Evolutionary conservation across 2,329 filamentous ascomycete species (phyloP), one percentile per base, ranked within the genome.

Genomic region (Incumbomyces delicatus): DNA sequence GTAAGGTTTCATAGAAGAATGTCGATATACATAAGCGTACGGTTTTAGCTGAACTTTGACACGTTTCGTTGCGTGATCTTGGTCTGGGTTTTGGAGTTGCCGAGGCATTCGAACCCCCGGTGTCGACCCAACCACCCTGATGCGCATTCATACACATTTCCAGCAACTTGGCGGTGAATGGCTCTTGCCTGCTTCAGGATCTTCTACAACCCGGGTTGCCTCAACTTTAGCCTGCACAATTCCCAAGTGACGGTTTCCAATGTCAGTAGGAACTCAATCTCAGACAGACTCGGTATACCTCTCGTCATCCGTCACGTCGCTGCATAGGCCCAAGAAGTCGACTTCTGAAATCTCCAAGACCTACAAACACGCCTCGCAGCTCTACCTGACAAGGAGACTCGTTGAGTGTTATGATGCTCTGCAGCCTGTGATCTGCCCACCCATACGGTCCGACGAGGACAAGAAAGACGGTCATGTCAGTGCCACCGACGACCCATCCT

Each of bases 351-450:
- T 95, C 60, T 92, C 90, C 56, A 92, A 92, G 67, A 85, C 85
- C 27, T 96, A 96, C 69, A 87, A 90, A 55, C 88, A 95, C 69
- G 86, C 92, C 29, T 94, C 88, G 6, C 89, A 92, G 54, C 77
- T 96, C 18, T 98, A 94, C 68, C 76, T 98, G 50, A 98, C 92
- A 65, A 88, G 92, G 65, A 85, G 90, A 40, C 73, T 96, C 45
- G 85, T 87, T 56, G 92, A 98, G 67, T 86, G 90, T 0, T 74
- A 95, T 27, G 85, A 87, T 17, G 88, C 85, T 3, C 77, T 98
- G 44, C 74, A 89, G 40, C 87, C 90, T 7, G 76, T 95, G 51
- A 84, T 98, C 60, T 81, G 77, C 1, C 68, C 46, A 51, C 55
- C 30, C 36, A 57, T n/a, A 56, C 64, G 56, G 61, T 62, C 27